Evolutionary conservation across 495 filamentous ascomycete genomes (phyloP), one percentile per base, ranked within the genome.

Genomic region (Alectoria sarmentosa): DNA sequence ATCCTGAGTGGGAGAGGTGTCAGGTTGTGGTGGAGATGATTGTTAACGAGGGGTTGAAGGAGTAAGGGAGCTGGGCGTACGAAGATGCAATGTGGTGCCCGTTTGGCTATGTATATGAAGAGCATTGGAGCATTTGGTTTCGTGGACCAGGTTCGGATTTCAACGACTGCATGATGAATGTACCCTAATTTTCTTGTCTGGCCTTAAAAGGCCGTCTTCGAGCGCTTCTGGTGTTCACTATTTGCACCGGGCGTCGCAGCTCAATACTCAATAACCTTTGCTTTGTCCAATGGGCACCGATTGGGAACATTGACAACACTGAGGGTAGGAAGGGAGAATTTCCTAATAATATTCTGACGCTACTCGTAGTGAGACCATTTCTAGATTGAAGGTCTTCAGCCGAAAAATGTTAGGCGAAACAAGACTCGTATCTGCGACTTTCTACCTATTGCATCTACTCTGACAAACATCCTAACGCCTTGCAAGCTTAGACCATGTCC

Each of bases 11-110:
- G 64, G 80, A 90, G 57, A 83, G 88, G 30, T 86, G 83, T 65
- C 91, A 96, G 77, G 84, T 98, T 66, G 87, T 98, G 61, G 75
- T 98, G 67, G 95, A 98, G 75, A 81, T 98, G 82, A 74, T 96
- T 70, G 81, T 97, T 66, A 98, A 98, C 74, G 91, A 96, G 72
- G 92, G 90, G n/a, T 88, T 92, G 74, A 88, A 84, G 74, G 92
- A 97, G 75, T 88, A 82, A 73, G 28, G 17, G 41, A 30, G 61
- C 1, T 23, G 7, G 30, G 34, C 13, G 7, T 61, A 36, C 14
- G 60, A 7, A 23, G 10, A 26, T 52, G 41, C 52, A n/a, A 17
- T 28, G 15, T 32, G 15, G 8, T 55, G 13, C 26, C 17, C 26
- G 52, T 55, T 55, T 55, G 52, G 52, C 30, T 55, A 55, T 55